These are phyloP conservation scores for Elongisporangium undulatum DNA, from an alignment of 352 stramenopile genomes.

Conservation along the genomic window DNA sequence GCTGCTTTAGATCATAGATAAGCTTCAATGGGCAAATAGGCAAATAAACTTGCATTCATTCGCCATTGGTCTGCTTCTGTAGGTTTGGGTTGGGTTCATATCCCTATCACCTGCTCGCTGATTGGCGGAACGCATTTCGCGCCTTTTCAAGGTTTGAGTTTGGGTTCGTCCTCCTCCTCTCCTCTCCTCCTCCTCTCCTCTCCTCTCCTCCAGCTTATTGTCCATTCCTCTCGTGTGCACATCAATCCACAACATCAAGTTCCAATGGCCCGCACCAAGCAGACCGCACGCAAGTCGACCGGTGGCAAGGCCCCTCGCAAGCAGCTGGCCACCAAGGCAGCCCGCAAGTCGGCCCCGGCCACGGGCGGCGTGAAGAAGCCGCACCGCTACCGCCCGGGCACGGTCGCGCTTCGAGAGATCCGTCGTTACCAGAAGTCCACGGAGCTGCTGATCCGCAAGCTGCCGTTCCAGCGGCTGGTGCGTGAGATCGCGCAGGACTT, in stretches of 20 bases:
- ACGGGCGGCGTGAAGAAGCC: constrained; percentile 94
- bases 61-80: too few relatives aligned
- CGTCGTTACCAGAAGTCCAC: constrained; percentile 95
- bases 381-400: constrained; percentile 79
- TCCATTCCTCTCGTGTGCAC: too few relatives aligned
- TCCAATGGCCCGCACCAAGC: constrained; percentile 94
- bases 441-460: constrained; percentile 94
- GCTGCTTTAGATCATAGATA: constrained; percentile 20
- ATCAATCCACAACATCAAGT: too few relatives aligned
- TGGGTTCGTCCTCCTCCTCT: too few relatives aligned
- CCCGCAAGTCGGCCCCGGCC: constrained; percentile 89
- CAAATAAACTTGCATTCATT: too few relatives aligned
- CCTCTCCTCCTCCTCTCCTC: too few relatives aligned
- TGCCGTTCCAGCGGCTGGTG: constrained; percentile 96
- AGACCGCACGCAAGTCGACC: constrained; percentile 94
- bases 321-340: constrained; percentile 92
- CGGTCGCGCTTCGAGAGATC: constrained; percentile 95
- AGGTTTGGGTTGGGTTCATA: too few relatives aligned
- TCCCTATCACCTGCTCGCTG: too few relatives aligned
- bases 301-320: constrained; percentile 94
- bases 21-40: constrained; percentile 1
- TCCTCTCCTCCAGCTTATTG: too few relatives aligned
- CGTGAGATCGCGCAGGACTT: constrained; percentile 87
- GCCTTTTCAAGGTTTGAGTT: too few relatives aligned
- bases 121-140: too few relatives aligned